Evolutionary conservation across 208 protist species (phyloP).

Genomic region (Leishmania amazonensis): DNA sequence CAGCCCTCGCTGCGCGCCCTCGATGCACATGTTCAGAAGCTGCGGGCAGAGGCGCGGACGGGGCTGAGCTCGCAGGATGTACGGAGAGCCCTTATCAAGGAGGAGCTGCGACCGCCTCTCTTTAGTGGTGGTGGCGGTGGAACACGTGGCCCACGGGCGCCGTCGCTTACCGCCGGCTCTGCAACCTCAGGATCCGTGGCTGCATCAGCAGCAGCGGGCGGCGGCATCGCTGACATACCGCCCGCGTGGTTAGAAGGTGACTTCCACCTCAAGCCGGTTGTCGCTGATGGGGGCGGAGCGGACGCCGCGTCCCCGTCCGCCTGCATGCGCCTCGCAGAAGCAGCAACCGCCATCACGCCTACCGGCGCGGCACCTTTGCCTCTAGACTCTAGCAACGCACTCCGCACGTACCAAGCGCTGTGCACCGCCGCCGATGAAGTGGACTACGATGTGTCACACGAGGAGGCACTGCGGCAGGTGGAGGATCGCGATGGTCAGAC

Average conservation of each 20-base stretch:
- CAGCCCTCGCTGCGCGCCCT: slow-evolving; percentile 7
- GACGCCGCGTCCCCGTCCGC: background rate
- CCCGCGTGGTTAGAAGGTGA: slow-evolving; percentile 26
- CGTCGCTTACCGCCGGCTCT: background rate
- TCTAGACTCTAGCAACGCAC: background rate
- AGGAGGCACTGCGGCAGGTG: slow-evolving; percentile 25
- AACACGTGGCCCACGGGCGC: background rate
- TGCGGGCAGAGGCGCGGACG: slow-evolving; percentile 36
- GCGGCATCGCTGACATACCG: slow-evolving; percentile 6
- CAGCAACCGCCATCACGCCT: background rate
- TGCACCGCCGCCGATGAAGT: slow-evolving; percentile 22
- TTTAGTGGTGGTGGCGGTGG: background rate
- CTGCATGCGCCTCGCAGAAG: background rate
- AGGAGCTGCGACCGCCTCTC: slow-evolving; percentile 23
- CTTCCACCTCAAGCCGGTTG: slow-evolving; percentile 8
- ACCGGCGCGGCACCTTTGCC: background rate
- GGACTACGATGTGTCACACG: slow-evolving; percentile 28
- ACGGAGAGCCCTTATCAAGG: slow-evolving; percentile 42
- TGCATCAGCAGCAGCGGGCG: background rate
- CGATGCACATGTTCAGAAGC: slow-evolving; percentile 26
- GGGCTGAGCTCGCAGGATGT: slow-evolving; percentile 45
- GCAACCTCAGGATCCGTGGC: background rate
- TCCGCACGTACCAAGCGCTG: slow-evolving; percentile 21
- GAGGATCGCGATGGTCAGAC: slow-evolving; percentile 25
- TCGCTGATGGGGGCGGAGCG: background rate